phyloP scores from a whole-genome alignment of 257 asterid species.

The Nicotiana undulata region DNA sequence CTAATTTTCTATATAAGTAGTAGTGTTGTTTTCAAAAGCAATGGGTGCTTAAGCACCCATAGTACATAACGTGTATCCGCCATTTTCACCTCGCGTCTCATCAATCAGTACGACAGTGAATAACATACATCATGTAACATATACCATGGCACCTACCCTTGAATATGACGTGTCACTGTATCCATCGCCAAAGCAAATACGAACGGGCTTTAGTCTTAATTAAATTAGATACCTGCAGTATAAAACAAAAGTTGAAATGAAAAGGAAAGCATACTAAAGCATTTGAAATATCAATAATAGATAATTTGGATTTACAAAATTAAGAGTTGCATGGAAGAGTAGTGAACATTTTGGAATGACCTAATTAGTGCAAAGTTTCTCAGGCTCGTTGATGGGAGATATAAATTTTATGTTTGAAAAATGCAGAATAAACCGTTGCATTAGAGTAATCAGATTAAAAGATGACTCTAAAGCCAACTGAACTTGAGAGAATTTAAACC shows the following conservation, averaged over 20 bases:
- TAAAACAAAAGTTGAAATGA: neutral
- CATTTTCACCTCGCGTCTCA: too few species aligned
- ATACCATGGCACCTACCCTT: too few species aligned
- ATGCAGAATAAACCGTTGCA: neutral
- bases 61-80: too few species aligned
- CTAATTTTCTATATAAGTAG: too few species aligned
- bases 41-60: too few species aligned
- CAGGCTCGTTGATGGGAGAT: neutral
- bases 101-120: too few species aligned
- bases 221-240: neutral
- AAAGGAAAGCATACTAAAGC: neutral
- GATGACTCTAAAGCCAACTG: conserved; percentile 1
- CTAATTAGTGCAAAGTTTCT: neutral
- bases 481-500: neutral
- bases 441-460: neutral
- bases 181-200: too few species aligned
- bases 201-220: too few species aligned
- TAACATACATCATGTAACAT: too few species aligned
- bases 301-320: neutral
- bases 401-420: neutral
- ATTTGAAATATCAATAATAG: neutral
- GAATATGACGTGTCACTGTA: too few species aligned
- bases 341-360: neutral
- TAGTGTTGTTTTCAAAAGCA: too few species aligned
- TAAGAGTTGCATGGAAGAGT: neutral